Evolutionary conservation across 495 filamentous ascomycete genomes (phyloP), one percentile per base, ranked within the genome.

Genomic region (Articulospora tetracladia): DNA sequence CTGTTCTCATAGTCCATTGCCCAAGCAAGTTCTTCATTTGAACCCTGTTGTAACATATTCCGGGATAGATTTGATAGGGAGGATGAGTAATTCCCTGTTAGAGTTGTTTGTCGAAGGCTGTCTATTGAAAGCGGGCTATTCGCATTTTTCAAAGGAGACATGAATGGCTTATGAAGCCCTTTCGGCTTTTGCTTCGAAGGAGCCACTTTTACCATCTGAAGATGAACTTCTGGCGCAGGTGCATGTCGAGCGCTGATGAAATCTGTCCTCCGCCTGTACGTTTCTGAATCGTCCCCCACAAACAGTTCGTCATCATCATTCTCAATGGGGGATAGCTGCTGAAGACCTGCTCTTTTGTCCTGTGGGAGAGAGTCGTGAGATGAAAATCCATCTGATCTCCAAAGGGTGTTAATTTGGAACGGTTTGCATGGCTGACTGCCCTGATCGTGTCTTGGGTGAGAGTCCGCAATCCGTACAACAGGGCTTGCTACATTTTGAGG

Each of bases 1-100:
- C 71, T 64, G 17, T 61, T 36, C 60, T 74, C 73, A 58, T 70
- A 74, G 39, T 74, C 71, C 59, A 74, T 64, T n/a, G 68, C 65
- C 59, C 62, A 60, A 28, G 61, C 66, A 22, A 74, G 55, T 34
- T 70, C 70, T 15, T 65, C 50, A 57, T 69, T 53, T 22, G 53
- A 6, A 24, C 59, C 55, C n/a, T 53, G 25, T n/a, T 60, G 62
- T 19, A 34, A 36, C 3, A 12, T 30, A 20, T 3, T 53, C 47
- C 24, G 36, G n/a, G 23, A 15, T 26, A n/a, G 8, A 19, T 6
- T 49, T 15, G 23, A 13, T 26, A 26, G 25, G n/a, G 17, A 20
- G 39, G 39, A n/a, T n/a, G n/a, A 44, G 17, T 44, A 19, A 26
- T 49, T 22, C 19, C n/a, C 20, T 50, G n/a, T 23, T 1, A 68